Evolutionary conservation across 2,329 filamentous ascomycete species (phyloP), one percentile per base, ranked within the genome.

Genomic region (Hypocrella siamensis): DNA sequence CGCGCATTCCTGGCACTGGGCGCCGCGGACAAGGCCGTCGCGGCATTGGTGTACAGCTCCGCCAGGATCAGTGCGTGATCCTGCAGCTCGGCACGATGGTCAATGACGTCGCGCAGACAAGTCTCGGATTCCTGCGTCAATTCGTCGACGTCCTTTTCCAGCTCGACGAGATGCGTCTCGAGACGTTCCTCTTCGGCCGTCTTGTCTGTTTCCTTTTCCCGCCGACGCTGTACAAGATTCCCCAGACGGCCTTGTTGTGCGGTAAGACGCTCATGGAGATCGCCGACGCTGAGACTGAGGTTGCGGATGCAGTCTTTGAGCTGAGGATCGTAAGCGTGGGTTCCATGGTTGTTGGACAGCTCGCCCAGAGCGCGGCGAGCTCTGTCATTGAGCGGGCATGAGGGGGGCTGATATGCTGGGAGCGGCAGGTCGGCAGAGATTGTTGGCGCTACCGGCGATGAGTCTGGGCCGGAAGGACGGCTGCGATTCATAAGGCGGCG

Each of bases 371-470:
- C 51, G 15, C 49, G 52, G 32, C 55, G 52, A 7, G 54, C 53
- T 5, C 36, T 34, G 10, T 54, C 48, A 34, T 56, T 53, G 37
- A 71, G 58, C 5, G 63, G 57, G 35, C 54, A 63, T 8, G 52
- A 45, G 6, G 61, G 65, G 3, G 61, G 52, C 35, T 72, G 54
- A 49, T 72, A 70, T 2, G 53, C 50, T 3, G 67, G 66, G n/a
- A 70, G 47, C 3, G 32, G 19, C 12, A 27, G 4, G 4, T 14
- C 14, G 5, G 14, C 7, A 11, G 53, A 44, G 16, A 50, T 39
- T 5, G 46, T 33, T 3, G 36, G 38, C 27, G 25, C 10, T 3
- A 14, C 7, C 25, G 25, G n/a, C 7, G n/a, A 10, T n/a, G 40
- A 18, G 5, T 40, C 32, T 26, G 37, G 27, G 26, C 36, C 24